Evolutionary conservation across 78 protist species (phyloP).

Genomic region (Tieghemostelium lacteum): DNA sequence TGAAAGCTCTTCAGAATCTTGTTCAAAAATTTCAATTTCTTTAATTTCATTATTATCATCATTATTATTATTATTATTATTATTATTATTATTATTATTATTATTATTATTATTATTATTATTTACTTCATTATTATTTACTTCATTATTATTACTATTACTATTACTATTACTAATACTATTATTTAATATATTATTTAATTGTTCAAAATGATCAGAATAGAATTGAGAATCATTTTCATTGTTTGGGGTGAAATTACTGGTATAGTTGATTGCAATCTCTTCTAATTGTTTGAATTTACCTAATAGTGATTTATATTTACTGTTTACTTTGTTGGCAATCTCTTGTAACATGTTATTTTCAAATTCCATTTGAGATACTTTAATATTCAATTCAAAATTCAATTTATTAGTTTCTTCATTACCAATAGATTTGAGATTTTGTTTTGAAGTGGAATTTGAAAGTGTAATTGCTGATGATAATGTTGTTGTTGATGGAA

Average conservation of each 20-base stretch:
- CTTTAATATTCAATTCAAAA: constrained; percentile 51
- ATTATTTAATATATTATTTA: not conserved
- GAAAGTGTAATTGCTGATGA: not conserved
- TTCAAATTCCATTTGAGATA: constrained; percentile 76
- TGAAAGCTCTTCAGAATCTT: constrained; percentile 53
- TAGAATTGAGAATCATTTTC: constrained; percentile 3
- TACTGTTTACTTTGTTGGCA: constrained; percentile 31
- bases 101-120: not conserved
- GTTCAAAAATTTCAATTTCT: constrained; percentile 16
- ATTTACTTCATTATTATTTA: not conserved
- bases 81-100: not conserved
- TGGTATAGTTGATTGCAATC: constrained; percentile 19
- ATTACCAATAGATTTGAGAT: not conserved
- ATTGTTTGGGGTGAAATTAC: constrained; percentile 41
- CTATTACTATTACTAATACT: no score
- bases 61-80: not conserved
- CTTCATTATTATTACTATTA: not conserved
- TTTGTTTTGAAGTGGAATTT: not conserved
- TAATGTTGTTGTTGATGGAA: not conserved
- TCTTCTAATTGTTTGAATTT: constrained; percentile 51
- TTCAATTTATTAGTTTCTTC: not conserved
- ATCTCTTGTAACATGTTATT: constrained; percentile 71
- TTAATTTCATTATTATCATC: not conserved
- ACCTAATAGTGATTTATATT: constrained; percentile 23
- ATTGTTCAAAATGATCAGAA: constrained; percentile 19